Base-by-base conservation (phyloP, 176 grass and related monocot genomes). In the Leersia perrieri region DNA sequence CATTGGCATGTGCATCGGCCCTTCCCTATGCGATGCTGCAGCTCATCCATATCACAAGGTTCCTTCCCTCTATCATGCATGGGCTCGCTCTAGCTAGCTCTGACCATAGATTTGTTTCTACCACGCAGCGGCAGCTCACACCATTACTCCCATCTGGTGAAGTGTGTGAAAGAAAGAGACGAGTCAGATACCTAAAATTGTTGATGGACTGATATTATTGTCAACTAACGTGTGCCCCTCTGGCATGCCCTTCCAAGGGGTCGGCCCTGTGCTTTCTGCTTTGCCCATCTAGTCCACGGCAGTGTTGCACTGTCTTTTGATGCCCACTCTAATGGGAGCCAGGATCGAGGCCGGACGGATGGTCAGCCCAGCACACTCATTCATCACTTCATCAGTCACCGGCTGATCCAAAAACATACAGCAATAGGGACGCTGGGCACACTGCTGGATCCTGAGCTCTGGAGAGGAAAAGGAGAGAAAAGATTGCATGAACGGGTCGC, bases 171-270 rank as follows among this genome's bases (percentile, higher is more conserved):
- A 23, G 11, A 35, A 25, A 70, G 63, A 23, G 66, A 42, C 57
- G 20, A 26, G 88, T 86, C 78, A 82, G 83, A 74, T 78, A 78
- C 83, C 83, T 90, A 73, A 73, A 90, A 86, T 58, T 60, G 73
- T 58, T 58, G 73, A 90, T 78, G 78, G 79, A 76, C 36, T 79
- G 31, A 82, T 78, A 90, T 90, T 73, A 86, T 86, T 82, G 83
- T 86, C 78, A 90, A 78, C 83, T 73, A 90, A 85, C 72, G 73
- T 86, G 73, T 67, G 71, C 62, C 27, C 76, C 76, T 77, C 88
- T 82, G 82, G 73, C 88, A 90, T 82, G 83, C 83, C 83, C 77
- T 89, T 82, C 88, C 83, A 89, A 85, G 34, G 71, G 70, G 82
- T 80, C 76, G 77, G 80, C 39, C 53, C 82, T 66, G 44, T 63